phyloP scores from a whole-genome alignment of 352 stramenopile species.

The Phytophthora crassamura region DNA sequence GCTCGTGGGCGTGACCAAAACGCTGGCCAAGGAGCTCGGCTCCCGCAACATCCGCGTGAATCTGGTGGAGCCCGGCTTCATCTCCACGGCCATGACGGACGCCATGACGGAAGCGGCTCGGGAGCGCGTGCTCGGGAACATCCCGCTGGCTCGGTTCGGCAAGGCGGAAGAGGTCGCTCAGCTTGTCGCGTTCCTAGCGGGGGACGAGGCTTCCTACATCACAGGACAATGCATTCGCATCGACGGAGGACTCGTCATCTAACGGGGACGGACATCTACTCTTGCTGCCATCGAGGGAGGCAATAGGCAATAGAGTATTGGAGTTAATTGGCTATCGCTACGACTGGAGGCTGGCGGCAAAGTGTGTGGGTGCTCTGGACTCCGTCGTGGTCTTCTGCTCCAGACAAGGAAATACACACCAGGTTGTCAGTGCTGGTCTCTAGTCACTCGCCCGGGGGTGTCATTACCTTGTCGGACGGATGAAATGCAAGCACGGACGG shows the following conservation, averaged over 20 bases:
- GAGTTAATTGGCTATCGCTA: slow-evolving; percentile 32
- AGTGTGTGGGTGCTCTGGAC: slow-evolving; percentile 23
- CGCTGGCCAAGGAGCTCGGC: slow-evolving; percentile 86
- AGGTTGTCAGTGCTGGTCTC: slow-evolving; percentile 1
- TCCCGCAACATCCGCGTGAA: slow-evolving; percentile 89
- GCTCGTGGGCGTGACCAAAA: slow-evolving; percentile 77
- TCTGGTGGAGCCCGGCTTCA: slow-evolving; percentile 87
- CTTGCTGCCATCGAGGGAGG: slow-evolving; percentile 15
- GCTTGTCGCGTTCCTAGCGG: slow-evolving; percentile 80
- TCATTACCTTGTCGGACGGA: slow-evolving; percentile 53
- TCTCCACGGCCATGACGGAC: slow-evolving; percentile 84
- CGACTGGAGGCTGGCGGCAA: slow-evolving; percentile 28
- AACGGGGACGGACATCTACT: slow-evolving; percentile 14
- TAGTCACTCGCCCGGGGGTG: slow-evolving; percentile 2
- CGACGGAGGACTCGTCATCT: slow-evolving; percentile 82
- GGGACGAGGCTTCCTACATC: slow-evolving; percentile 83
- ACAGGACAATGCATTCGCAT: slow-evolving; percentile 86
- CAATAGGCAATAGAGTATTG: slow-evolving; percentile 21
- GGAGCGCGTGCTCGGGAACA: slow-evolving; percentile 53
- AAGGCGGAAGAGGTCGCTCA: slow-evolving; percentile 75
- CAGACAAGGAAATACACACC: neutral
- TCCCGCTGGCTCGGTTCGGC: slow-evolving; percentile 71
- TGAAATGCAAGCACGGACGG: slow-evolving; percentile 76
- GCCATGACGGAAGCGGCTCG: slow-evolving; percentile 59
- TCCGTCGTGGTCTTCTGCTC: slow-evolving; percentile 26